Evolutionary conservation across 139 green algal genomes (phyloP), one percentile per base, ranked within the genome.

Genomic region (Coccomyxa sp.): DNA sequence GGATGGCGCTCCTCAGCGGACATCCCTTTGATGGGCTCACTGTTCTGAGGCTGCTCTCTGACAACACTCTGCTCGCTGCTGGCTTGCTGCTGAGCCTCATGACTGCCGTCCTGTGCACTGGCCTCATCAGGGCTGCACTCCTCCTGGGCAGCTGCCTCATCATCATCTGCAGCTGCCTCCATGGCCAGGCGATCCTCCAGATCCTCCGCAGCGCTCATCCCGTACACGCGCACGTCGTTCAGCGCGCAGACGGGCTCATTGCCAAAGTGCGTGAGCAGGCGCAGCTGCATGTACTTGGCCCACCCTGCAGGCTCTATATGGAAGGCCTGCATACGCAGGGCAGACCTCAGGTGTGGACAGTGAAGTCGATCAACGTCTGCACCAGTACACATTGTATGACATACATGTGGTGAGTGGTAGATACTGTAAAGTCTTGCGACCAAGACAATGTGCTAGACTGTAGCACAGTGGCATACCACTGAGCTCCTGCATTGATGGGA

Each of bases 231-330:
- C 16, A 97, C 70, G 31, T 85, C 88, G 78, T 97, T 97, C n/a
- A 97, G 78, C n/a, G 94, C 91, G 71, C 93, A 97, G 71, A 97
- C 88, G 39, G 88, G 79, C 79, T 97, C 94, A 0, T n/a, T 82
- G 12, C 92, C 91, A 77, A 95, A 91, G 79, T 97, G 91, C 0
- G 84, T 87, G 8, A 91, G 80, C 36, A 95, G 90, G 44, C 88
- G 86, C 39, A 97, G 74, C 78, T 94, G 84, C 37, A 97, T 75
- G 84, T 95, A 97, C 55, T 90, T 88, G 37, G 78, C 72, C 85
- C 87, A 92, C 2, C 12, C 34, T 8, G 85, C 79, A 1, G 33
- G 40, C 16, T 80, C 50, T 7, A 88, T 14, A 16, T 71, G 18
- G 41, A 82, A 82, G 12, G 44, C 70, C 77, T 74, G 69, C 69